Conservation (phyloP, 106 monocot genomes). For the Dendrobium officinale region DNA sequence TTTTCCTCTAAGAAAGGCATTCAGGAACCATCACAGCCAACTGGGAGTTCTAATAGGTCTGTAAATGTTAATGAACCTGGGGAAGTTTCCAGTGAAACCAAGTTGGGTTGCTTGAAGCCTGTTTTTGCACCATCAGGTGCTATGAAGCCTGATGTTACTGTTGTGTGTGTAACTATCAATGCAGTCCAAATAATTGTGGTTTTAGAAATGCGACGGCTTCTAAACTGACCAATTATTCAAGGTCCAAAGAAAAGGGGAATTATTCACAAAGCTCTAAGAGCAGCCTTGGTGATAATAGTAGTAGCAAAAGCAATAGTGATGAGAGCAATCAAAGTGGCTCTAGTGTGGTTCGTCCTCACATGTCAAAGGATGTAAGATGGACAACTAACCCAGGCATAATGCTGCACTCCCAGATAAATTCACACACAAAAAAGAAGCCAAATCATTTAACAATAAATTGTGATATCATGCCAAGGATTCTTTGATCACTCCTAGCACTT, state of each 20-base stretch:
- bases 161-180: conserved; percentile 7
- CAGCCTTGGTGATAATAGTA: conserved; percentile 64
- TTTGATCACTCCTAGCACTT: no score
- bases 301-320: conserved; percentile 60
- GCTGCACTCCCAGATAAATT: no score
- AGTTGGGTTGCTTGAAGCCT: conserved; percentile 9
- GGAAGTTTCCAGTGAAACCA: conserved; percentile 7
- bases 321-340: conserved; percentile 46
- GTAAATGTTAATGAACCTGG: not conserved
- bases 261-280: conserved; percentile 66
- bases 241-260: conserved; percentile 51
- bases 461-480: no score
- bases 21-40: not conserved
- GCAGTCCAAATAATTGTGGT: conserved; percentile 9
- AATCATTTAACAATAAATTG: no score
- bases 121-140: not conserved
- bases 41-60: not conserved
- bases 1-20: conserved; percentile 14
- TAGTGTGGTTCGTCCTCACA: conserved; percentile 15
- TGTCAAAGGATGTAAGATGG: conserved; percentile 16
- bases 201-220: conserved; percentile 2
- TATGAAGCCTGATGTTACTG: not conserved
- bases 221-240: conserved; percentile 13
- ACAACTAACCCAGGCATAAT: no score
- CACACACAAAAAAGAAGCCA: no score